Base-by-base conservation (phyloP, 768 basidiomycete genomes). In the Lactarius hatsudake region DNA sequence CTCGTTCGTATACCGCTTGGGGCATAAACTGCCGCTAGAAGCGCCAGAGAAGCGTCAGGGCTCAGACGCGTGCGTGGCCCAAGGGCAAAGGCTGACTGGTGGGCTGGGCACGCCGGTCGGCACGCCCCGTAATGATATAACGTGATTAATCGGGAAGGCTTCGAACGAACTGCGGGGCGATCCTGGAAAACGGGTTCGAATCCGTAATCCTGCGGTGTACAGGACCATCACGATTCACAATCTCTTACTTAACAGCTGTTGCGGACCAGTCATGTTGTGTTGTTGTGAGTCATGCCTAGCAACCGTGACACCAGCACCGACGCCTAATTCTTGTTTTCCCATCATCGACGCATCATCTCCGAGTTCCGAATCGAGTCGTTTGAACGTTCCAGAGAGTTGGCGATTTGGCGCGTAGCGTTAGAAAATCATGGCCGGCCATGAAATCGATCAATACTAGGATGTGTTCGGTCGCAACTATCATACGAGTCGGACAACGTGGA, bases 21-120 rank as follows among this genome's bases (percentile, higher is more conserved):
- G 66, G 66, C 8, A 67, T 54, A 67, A 67, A 63, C 48, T 40
- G 23, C 66, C 66, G 38, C 57, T 15, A 40, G 28, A 61, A 28
- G 59, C 53, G 65, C 65, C 34, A 32, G 17, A 48, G 51, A 45
- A 15, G 56, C 40, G 5, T 59, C 26, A 18, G 45, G 51, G 51
- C 51, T 53, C 30, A 66, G 48, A 40, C 43, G 55, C 48, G 18
- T 53, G 51, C 23, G 51, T 53, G 51, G 51, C 51, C 51, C 51
- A 26, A 53, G 26, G 26, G 51, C 51, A 53, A 28, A 12, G 12
- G 12, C 2, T 36, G 12, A 3, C n/a, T n/a, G n/a, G 12, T 53
- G 51, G 51, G 6, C n/a, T 51, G 36, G 5, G 48, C 12, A 51
- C 8, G 23, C 12, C 8, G 23, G 4, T 48, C 48, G 48, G 51